Conservation (phyloP, 257 asterid species). For the Solanum tacnaense region DNA sequence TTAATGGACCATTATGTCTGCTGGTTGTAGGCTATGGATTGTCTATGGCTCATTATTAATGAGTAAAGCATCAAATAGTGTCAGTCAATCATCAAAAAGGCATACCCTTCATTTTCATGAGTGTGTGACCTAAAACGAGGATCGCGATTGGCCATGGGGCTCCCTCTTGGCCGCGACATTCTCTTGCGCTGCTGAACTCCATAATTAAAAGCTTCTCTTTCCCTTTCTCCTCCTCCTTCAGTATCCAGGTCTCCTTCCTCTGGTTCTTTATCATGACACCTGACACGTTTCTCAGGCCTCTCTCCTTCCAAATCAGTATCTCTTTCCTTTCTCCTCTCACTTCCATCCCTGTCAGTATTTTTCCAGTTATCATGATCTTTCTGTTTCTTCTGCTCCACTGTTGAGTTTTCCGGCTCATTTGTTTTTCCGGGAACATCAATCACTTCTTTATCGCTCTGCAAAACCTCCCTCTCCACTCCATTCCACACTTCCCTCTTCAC, state of each 20-base stretch:
- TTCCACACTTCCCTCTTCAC: constrained; percentile 65
- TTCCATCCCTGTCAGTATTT: constrained; percentile 51
- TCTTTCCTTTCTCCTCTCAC: constrained; percentile 74
- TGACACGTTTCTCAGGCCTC: constrained; percentile 59
- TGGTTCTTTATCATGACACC: constrained; percentile 59
- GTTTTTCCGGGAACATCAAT: constrained; percentile 47
- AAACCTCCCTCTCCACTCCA: constrained; percentile 54
- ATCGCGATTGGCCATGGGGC: constrained; percentile 74
- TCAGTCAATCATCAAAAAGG: constrained; percentile 4
- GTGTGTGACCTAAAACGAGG: constrained; percentile 48
- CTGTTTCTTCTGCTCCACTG: constrained; percentile 45
- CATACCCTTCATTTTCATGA: constrained; percentile 83
- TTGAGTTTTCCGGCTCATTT: constrained; percentile 38
- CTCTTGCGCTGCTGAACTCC: constrained; percentile 90
- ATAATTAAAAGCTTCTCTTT: constrained; percentile 46
- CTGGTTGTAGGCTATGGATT: background rate
- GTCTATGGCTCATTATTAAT: background rate
- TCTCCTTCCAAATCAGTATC: constrained; percentile 73
- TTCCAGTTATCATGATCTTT: constrained; percentile 65
- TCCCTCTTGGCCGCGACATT: constrained; percentile 83
- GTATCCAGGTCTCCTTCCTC: constrained; percentile 61
- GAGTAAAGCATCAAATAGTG: background rate
- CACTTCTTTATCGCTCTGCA: constrained; percentile 48
- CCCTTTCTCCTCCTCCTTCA: constrained; percentile 63
- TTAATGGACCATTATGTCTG: background rate